Percentiles rank a stretch among this genome's conserved stretches.
Conservation (phyloP, 768 basidiomycete species). For the Tephrocybe sp. region DNA sequence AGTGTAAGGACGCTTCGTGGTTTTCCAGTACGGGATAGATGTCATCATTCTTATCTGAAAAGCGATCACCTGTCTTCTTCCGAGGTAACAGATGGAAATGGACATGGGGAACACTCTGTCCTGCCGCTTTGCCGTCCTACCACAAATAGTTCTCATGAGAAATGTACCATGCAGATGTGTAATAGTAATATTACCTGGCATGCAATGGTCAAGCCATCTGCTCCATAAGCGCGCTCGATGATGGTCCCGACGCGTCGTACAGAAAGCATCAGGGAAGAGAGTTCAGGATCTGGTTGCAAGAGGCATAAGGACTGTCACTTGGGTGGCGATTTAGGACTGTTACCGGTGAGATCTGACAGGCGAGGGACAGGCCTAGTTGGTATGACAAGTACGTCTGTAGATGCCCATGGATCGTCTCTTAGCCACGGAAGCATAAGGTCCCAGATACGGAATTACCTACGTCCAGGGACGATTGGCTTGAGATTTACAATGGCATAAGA, state of each 20-base stretch:
- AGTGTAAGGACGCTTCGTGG: conserved; percentile 52
- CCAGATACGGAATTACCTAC: conserved; percentile 48
- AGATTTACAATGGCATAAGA: conserved; percentile 92
- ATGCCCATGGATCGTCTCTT: not conserved
- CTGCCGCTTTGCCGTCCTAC: conserved; percentile 87
- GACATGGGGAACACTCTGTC: conserved; percentile 84
- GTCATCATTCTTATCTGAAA: conserved; percentile 64
- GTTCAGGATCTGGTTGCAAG: conserved; percentile 49
- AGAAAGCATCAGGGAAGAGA: conserved; percentile 77
- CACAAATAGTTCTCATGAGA: not conserved
- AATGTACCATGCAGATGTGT: not conserved
- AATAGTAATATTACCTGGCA: conserved; percentile 74
- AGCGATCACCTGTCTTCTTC: conserved; percentile 65
- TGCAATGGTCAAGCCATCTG: conserved; percentile 83
- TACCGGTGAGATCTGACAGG: conserved; percentile 55
- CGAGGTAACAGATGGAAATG: conserved; percentile 95
- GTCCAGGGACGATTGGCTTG: conserved; percentile 92
- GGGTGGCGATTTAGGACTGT: not conserved
- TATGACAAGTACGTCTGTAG: conserved; percentile 61
- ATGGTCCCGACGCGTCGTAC: conserved; percentile 79
- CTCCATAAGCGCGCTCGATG: conserved; percentile 80
- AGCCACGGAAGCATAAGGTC: not conserved
- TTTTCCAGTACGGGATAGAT: conserved; percentile 79
- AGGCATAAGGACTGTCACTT: not conserved
- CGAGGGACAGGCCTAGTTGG: conserved; percentile 57